phyloP scores from a whole-genome alignment of 1,284 basidiomycete genomes.

The Kwoniella shivajii region DNA sequence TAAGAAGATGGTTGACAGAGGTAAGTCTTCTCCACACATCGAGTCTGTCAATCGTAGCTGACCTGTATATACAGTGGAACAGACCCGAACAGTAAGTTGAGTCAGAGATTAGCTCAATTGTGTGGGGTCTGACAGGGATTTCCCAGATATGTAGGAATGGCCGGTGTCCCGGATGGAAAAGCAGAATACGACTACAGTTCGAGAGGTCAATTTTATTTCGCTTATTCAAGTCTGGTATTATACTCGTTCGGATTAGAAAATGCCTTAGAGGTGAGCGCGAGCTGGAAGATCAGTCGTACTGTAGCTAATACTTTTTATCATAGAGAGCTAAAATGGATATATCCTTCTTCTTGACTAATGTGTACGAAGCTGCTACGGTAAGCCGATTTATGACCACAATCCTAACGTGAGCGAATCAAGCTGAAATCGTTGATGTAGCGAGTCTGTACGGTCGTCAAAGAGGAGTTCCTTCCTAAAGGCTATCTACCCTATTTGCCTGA shows the following conservation, averaged over 20 bases:
- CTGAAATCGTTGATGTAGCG: slow-evolving; percentile 16
- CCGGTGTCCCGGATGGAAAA: slow-evolving; percentile 5
- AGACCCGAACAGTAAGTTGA: slow-evolving; percentile 20
- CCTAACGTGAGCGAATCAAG: background rate
- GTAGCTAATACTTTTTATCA: background rate
- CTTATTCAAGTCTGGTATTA: slow-evolving; percentile 81
- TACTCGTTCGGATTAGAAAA: slow-evolving; percentile 96
- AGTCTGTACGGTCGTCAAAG: slow-evolving; percentile 54
- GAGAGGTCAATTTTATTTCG: slow-evolving; percentile 70
- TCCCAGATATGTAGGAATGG: background rate
- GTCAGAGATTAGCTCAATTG: background rate
- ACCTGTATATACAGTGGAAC: slow-evolving; percentile 25
- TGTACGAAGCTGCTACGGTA: slow-evolving; percentile 68
- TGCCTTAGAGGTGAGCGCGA: slow-evolving; percentile 69
- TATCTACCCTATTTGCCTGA: slow-evolving; percentile 85
- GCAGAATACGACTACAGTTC: slow-evolving; percentile 33
- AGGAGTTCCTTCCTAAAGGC: slow-evolving; percentile 72
- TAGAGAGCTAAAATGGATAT: slow-evolving; percentile 60
- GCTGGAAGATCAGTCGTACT: background rate
- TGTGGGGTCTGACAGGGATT: background rate
- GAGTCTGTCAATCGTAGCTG: background rate
- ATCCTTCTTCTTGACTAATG: slow-evolving; percentile 82
- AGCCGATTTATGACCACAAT: background rate
- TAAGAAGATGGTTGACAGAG: slow-evolving; percentile 43
- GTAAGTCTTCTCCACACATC: slow-evolving; percentile 4